Conservation (phyloP, 2,329 filamentous ascomycete species). For the Aspergillus melleus region DNA sequence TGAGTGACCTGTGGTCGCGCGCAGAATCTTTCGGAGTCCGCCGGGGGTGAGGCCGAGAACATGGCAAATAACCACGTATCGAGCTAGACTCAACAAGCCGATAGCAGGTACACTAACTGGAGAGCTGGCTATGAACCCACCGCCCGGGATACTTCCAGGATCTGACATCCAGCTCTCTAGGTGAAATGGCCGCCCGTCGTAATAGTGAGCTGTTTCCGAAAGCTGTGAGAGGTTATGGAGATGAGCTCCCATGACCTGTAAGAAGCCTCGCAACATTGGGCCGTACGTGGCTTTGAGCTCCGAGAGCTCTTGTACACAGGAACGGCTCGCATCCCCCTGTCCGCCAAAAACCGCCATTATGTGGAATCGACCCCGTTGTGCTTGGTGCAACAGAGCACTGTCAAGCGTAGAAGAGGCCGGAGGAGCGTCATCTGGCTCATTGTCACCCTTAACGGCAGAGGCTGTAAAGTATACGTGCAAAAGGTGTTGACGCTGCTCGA, state of each 20-base stretch:
- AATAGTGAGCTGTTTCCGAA: constrained; percentile 9
- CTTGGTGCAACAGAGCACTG: constrained; percentile 17
- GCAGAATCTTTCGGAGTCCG: constrained; percentile 24
- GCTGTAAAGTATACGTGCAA: constrained; percentile 16
- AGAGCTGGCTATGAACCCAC: constrained; percentile 35
- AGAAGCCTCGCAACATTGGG: constrained; percentile 13
- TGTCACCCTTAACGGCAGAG: constrained; percentile 3
- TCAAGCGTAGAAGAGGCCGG: too few species aligned
- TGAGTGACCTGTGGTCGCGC: constrained; percentile 37
- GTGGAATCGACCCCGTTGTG: constrained; percentile 7
- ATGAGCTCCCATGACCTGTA: constrained; percentile 6
- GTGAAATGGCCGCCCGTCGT: constrained; percentile 9
- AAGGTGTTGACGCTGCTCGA: constrained; percentile 8
- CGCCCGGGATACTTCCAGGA: constrained; percentile 26
- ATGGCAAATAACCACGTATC: constrained; percentile 32
- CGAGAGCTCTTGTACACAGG: constrained; percentile 17
- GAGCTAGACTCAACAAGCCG: constrained; percentile 35
- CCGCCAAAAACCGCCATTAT: constrained; percentile 21
- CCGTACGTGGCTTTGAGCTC: constrained; percentile 17
- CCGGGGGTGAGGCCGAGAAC: constrained; percentile 30
- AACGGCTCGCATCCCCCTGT: constrained; percentile 18
- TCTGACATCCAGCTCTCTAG: constrained; percentile 22
- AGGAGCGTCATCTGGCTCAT: neutral
- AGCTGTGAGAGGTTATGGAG: constrained; percentile 10
- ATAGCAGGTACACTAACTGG: constrained; percentile 44